Evolutionary conservation across 2,329 filamentous ascomycete species (phyloP).

Genomic region (Penicillium janthinellum): DNA sequence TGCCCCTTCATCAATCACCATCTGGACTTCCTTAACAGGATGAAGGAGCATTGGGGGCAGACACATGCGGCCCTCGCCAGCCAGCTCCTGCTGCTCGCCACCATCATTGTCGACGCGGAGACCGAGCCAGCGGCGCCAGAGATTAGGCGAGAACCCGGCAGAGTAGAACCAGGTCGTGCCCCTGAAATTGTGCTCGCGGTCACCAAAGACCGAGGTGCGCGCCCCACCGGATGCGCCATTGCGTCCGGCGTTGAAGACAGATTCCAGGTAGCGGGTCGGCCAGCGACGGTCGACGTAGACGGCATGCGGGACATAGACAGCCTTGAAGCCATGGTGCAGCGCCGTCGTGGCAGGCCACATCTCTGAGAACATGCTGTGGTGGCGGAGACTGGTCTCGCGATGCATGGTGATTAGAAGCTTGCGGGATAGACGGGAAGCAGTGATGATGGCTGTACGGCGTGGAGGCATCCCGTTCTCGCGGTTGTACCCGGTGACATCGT

Average conservation of each 20-base stretch:
- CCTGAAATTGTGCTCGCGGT: constrained; percentile 84
- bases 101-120: constrained; percentile 77
- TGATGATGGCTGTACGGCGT: constrained; percentile 85
- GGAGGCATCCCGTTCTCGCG: constrained; percentile 61
- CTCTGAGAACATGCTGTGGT: constrained; percentile 90
- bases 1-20: constrained; percentile 47
- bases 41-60: constrained; percentile 86
- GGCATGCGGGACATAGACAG: constrained; percentile 86
- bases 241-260: constrained; percentile 76
- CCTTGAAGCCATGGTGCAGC: constrained; percentile 89
- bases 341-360: constrained; percentile 93
- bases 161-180: constrained; percentile 94
- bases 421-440: constrained; percentile 78
- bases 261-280: constrained; percentile 76
- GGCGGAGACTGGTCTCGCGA: constrained; percentile 78
- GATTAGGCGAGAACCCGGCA: constrained; percentile 74
- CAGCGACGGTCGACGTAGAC: constrained; percentile 85
- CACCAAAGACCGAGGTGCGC: constrained; percentile 73
- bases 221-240: constrained; percentile 76
- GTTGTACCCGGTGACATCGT: constrained; percentile 86
- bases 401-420: constrained; percentile 86
- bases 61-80: constrained; percentile 83
- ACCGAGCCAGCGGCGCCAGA: constrained; percentile 86
- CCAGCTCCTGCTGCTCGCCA: constrained; percentile 73
- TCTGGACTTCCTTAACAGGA: constrained; percentile 76